A percentile compares a stretch with the other conserved stretches of the same genome.
These are phyloP conservation scores for Scheffersomyces insectosa DNA, from an alignment of 1,139 yeast species.

Conservation along the genomic window DNA sequence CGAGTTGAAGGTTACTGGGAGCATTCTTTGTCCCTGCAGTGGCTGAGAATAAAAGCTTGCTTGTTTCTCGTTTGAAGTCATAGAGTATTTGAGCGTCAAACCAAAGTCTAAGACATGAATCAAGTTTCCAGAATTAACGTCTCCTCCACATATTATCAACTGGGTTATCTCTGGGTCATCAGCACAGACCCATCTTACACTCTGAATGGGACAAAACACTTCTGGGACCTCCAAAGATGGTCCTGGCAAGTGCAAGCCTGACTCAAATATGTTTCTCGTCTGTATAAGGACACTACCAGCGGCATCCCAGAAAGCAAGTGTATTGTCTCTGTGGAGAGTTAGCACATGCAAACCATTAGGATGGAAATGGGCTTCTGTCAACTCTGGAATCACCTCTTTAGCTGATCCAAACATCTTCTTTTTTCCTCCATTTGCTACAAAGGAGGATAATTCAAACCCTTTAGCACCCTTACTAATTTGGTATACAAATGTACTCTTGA, in stretches of 20 bases:
- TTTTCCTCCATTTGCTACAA: conserved; percentile 43
- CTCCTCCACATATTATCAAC: conserved; percentile 71
- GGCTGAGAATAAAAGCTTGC: conserved; percentile 74
- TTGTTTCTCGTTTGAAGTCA: conserved; percentile 84
- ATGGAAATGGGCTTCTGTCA: conserved; percentile 74
- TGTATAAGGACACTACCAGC: conserved; percentile 69
- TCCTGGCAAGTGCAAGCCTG: conserved; percentile 60
- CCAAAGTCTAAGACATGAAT: conserved; percentile 77
- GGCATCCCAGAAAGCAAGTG: conserved; percentile 91
- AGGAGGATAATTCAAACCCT: conserved; percentile 34
- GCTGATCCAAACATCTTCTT: conserved; percentile 43
- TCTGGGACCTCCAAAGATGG: conserved; percentile 18
- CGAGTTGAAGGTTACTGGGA: conserved; percentile 27
- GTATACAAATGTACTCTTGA: conserved; percentile 59
- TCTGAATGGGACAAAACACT: conserved; percentile 34
- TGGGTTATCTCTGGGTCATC: conserved; percentile 79
- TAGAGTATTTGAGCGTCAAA: conserved; percentile 70
- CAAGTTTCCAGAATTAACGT: conserved; percentile 48
- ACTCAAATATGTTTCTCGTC: conserved; percentile 71
- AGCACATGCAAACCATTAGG: conserved; percentile 89
- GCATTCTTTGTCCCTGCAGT: conserved; percentile 38
- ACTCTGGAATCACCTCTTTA: conserved; percentile 48
- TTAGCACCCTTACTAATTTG: conserved; percentile 40
- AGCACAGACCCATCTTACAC: conserved; percentile 73
- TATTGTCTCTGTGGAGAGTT: conserved; percentile 78